Percentiles rank a stretch among this genome's conserved stretches.
Evolutionary conservation across 495 filamentous ascomycete species (phyloP).

Genomic region (Aspergillus egyptiacus): DNA sequence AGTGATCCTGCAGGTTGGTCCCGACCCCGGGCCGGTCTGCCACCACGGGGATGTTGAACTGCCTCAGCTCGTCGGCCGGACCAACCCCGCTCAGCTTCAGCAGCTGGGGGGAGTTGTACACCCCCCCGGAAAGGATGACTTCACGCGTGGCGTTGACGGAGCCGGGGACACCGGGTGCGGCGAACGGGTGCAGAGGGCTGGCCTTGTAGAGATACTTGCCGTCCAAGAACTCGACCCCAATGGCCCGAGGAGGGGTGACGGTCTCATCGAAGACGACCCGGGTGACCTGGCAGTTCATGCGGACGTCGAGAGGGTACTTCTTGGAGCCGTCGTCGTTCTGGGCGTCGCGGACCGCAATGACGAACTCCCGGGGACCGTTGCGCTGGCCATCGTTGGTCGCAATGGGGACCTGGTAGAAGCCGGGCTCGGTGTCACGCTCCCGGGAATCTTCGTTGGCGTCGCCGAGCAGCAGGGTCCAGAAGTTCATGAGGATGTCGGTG

Average conservation of each 20-base stretch:
- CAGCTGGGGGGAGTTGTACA: constrained; percentile 59
- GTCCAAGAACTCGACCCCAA: constrained; percentile 57
- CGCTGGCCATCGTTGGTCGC: constrained; percentile 41
- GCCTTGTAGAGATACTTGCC: constrained; percentile 56
- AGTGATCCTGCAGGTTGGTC: constrained; percentile 60
- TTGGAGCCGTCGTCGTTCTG: constrained; percentile 46
- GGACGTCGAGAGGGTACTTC: constrained; percentile 48
- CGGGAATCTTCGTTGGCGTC: constrained; percentile 48
- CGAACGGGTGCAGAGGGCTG: constrained; percentile 33
- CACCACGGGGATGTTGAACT: constrained; percentile 44
- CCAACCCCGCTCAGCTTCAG: constrained; percentile 64
- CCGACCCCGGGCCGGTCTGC: constrained; percentile 58
- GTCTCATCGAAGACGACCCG: constrained; percentile 49
- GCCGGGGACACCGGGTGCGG: constrained; percentile 34
- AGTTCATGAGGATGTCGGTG: constrained; percentile 32
- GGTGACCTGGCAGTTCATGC: constrained; percentile 55
- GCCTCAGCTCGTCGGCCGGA: constrained; percentile 41
- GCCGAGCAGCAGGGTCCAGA: constrained; percentile 40
- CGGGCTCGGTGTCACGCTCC: constrained; percentile 33
- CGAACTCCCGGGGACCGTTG: constrained; percentile 48
- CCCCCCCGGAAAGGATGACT: constrained; percentile 58
- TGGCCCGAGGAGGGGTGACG: constrained; percentile 40
- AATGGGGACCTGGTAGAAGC: constrained; percentile 51
- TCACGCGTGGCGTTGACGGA: constrained; percentile 48
- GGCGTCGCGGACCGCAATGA: constrained; percentile 47